phyloP scores from a whole-genome alignment of 495 filamentous ascomycete genomes.

The Penicillium subrubescens region DNA sequence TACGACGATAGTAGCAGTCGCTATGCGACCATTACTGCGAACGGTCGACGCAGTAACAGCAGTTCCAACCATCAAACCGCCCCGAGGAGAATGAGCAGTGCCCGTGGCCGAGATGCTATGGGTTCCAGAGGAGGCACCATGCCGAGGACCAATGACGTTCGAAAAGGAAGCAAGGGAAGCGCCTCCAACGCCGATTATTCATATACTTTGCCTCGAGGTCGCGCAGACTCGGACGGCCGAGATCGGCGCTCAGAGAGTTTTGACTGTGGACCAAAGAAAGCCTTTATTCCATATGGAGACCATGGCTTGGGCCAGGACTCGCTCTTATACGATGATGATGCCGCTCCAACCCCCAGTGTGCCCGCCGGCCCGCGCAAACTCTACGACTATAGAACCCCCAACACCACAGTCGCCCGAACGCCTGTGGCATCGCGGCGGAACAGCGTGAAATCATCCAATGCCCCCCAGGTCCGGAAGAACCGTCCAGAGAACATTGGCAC shows the following conservation, averaged over 20 bases:
- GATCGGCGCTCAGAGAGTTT: slow-evolving; percentile 76
- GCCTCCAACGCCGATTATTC: slow-evolving; percentile 70
- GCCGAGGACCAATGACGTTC: slow-evolving; percentile 34
- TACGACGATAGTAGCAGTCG: slow-evolving; percentile 65
- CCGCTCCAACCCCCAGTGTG: slow-evolving; percentile 86
- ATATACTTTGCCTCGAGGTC: slow-evolving; percentile 43
- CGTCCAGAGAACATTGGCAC: slow-evolving; percentile 46
- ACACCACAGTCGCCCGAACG: slow-evolving; percentile 47
- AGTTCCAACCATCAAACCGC: slow-evolving; percentile 71
- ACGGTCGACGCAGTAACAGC: slow-evolving; percentile 77
- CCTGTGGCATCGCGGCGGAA: slow-evolving; percentile 55
- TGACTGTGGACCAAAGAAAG: slow-evolving; percentile 58
- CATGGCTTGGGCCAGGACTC: slow-evolving; percentile 26
- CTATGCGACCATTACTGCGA: slow-evolving; percentile 54
- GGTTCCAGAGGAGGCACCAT: slow-evolving; percentile 30
- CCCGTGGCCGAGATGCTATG: slow-evolving; percentile 49
- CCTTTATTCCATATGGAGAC: slow-evolving; percentile 34
- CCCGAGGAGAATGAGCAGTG: slow-evolving; percentile 66
- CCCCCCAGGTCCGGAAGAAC: slow-evolving; percentile 34
- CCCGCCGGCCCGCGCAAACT: slow-evolving; percentile 72
- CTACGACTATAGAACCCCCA: slow-evolving; percentile 43
- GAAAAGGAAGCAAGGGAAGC: slow-evolving; percentile 74
- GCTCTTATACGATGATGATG: slow-evolving; percentile 63
- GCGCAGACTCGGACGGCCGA: slow-evolving; percentile 54
- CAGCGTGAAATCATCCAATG: slow-evolving; percentile 65